Base-by-base conservation (phyloP, 108 stramenopile genomes). In the Nannochloropsis salina region DNA sequence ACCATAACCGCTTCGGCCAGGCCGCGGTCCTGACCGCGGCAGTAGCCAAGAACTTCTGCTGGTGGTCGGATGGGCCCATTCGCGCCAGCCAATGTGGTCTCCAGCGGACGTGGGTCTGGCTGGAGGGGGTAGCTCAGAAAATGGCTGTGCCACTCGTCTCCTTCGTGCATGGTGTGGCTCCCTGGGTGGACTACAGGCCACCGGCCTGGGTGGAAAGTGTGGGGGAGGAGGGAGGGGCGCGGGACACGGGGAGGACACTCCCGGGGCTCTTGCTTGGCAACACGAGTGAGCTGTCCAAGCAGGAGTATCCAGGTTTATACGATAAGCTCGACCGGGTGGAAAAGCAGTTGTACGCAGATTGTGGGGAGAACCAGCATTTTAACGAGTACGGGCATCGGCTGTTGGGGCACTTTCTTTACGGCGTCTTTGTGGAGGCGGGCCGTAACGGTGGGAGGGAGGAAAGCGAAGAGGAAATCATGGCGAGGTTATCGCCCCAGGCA, bases 371-470 rank as follows among this genome's bases (percentile, higher is more conserved):
- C 61, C 61, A 74, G 61, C 61, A 74, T n/a, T 74, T 74, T 6
- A 74, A 74, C 61, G 61, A 74, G 61, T 74, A 74, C 61, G 61
- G 61, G 61, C 61, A 74, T 8, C 61, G 61, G 61, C 61, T 74
- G 61, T n/a, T 74, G 8, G 61, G 61, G 6, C 4, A 74, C 61
- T 74, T 74, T 74, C 61, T 74, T 15, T 74, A 74, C 61, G 8
- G 61, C 61, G 20, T 74, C 6, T 74, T 74, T n/a, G 61, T 15
- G 61, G 61, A 74, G 61, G 61, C 61, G 61, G 61, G 20, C 61
- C 15, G 61, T 15, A n/a, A 74, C 20, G 61, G 61, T n/a, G 61
- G 15, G 61, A n/a, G 61, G 61, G 61, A 74, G 61, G 61, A 74
- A n/a, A 6, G 61, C 3, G 61, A 74, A n/a, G 6, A n/a, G 61